These are phyloP conservation scores for Musa beccarii DNA, from an alignment of 176 grass and related monocot species.

Conservation along the genomic window DNA sequence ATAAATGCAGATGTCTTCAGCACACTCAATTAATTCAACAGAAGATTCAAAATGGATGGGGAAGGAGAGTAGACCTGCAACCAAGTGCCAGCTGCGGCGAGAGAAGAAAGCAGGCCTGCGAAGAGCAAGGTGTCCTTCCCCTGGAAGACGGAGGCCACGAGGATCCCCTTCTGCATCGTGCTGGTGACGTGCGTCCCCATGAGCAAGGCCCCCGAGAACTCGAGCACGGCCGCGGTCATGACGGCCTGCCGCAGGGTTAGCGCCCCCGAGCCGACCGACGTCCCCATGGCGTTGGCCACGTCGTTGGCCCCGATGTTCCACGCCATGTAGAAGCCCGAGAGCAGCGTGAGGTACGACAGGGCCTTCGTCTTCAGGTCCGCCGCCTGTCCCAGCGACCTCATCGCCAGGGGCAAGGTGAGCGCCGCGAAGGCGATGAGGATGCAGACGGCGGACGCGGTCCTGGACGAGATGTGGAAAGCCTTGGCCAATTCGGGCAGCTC, in stretches of 20 bases:
- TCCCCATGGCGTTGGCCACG: slow-evolving; percentile 98
- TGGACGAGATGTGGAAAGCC: slow-evolving; percentile 73
- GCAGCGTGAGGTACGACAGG: slow-evolving; percentile 56
- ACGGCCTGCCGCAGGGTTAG: slow-evolving; percentile 89
- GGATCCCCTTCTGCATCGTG: slow-evolving; percentile 99
- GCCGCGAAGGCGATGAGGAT: slow-evolving; percentile 62
- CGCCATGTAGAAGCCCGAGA: slow-evolving; percentile 94
- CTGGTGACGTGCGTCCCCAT: slow-evolving; percentile 96
- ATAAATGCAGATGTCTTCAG: too few relatives aligned
- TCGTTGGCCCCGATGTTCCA: slow-evolving; percentile 99
- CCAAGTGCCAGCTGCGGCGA: slow-evolving; percentile 95
- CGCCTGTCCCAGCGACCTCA: slow-evolving; percentile 49
- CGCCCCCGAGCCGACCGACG: slow-evolving; percentile 89
- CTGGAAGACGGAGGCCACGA: slow-evolving; percentile 73
- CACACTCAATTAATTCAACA: too few relatives aligned
- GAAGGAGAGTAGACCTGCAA: slow-evolving; percentile 37
- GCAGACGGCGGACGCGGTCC: slow-evolving; percentile 54
- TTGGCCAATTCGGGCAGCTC: slow-evolving; percentile 61
- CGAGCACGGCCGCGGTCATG: slow-evolving; percentile 69
- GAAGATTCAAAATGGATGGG: neutral
- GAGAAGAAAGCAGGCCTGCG: slow-evolving; percentile 79
- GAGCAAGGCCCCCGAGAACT: slow-evolving; percentile 90
- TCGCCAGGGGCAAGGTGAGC: slow-evolving; percentile 49
- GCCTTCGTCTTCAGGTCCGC: slow-evolving; percentile 45
- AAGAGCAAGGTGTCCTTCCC: slow-evolving; percentile 82